Evolutionary conservation across 2,329 filamentous ascomycete genomes (phyloP), one percentile per base, ranked within the genome.

Genomic region (Dendrostoma leiphaemia): DNA sequence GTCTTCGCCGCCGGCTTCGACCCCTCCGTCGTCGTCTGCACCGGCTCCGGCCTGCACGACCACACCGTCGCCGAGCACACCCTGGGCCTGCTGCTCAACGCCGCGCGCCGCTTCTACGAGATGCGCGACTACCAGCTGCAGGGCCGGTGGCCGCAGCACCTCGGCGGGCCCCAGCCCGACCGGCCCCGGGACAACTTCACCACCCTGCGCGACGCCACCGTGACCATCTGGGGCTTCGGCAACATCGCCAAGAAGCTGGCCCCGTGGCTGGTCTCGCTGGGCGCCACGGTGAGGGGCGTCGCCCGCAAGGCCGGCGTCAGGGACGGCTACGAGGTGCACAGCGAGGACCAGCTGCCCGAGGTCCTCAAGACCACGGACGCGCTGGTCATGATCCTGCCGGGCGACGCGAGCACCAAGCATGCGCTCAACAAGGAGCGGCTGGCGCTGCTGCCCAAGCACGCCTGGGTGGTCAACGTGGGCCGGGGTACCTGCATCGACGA

Each of bases 311-410:
- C 74, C 1, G 84, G 85, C 8, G 80, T 87, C 13, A 74, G 84
- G 44, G 68, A 80, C 54, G 84, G 83, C 15, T 71, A 81, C 40
- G 74, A 85, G 71, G 77, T 87, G 51, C 79, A 75, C 66, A 66
- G 62, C 48, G 82, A 86, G 65, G 78, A 82, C 52, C 71, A 69
- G 41, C 72, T 87, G 40, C 57, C 75, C 4, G 70, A 79, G 58
- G 67, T 85, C 29, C 73, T 87, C 32, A 71, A 76, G 29, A 63
- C 77, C 64, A 85, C 83, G 0, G 84, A 87, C 62, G 84, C 82
- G 0, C 72, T 87, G n/a, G 82, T 87, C 61, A 85, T 87, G 83
- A 86, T 86, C 59, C 72, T 86, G 7, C 83, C 83, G 0, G 83
- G 83, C 0, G 77, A 76, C 32, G 79, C 78, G 8, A 71, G 74